A percentile compares a stretch with the other conserved stretches of the same genome.
These are phyloP conservation scores for Venturia aucupariae DNA, from an alignment of 2,329 filamentous ascomycete species.

Conservation along the genomic window DNA sequence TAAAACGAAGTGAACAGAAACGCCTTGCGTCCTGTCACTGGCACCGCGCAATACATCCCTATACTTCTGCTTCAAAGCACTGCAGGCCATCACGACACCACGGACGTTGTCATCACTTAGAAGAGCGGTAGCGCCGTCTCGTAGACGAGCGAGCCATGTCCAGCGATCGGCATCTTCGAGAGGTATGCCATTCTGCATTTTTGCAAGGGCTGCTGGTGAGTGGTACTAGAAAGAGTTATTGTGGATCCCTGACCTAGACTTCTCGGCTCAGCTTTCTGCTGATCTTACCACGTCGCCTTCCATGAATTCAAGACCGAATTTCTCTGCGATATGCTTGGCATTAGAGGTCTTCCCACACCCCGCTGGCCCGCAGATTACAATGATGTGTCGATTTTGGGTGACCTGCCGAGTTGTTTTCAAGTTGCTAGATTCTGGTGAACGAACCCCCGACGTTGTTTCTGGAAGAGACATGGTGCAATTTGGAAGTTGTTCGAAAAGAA, in stretches of 20 bases:
- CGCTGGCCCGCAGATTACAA: neutral
- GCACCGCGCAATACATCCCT: neutral
- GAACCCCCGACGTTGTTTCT: neutral
- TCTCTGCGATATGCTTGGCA: neutral
- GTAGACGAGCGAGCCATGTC: neutral
- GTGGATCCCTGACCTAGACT: neutral
- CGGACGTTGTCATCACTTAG: neutral
- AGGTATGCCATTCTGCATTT: neutral
- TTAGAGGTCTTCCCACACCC: neutral
- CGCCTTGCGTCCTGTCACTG: neutral
- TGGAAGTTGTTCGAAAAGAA: no score
- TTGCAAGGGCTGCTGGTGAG: neutral
- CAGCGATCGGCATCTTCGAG: neutral
- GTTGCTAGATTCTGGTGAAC: neutral
- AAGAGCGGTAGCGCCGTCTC: neutral
- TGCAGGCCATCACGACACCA: neutral
- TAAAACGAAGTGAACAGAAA: neutral
- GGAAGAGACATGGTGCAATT: neutral
- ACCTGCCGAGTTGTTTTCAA: neutral
- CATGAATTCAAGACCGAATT: neutral
- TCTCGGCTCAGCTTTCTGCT: neutral
- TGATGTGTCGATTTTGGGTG: neutral
- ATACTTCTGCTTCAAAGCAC: conserved; percentile 2
- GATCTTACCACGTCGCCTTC: neutral
- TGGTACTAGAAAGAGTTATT: neutral